phyloP scores from a whole-genome alignment of 2,329 filamentous ascomycete genomes.

The Juglanconis juglandina region DNA sequence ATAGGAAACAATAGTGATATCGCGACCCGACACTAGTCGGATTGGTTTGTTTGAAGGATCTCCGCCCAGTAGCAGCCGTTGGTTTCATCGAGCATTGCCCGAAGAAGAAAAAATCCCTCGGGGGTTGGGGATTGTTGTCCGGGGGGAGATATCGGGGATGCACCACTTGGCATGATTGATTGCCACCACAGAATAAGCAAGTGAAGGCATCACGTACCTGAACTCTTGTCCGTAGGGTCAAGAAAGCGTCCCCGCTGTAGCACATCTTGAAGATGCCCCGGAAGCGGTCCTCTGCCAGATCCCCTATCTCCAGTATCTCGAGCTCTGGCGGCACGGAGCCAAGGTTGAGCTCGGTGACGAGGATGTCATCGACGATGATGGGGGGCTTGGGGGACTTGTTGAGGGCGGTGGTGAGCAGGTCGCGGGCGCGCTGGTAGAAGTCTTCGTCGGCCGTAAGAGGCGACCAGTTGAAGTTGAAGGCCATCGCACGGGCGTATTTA shows the following conservation, averaged over 20 bases:
- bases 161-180: not conserved
- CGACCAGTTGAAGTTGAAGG: constrained; percentile 99
- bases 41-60: not conserved
- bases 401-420: constrained; percentile 88
- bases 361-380: constrained; percentile 98
- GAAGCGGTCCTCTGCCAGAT: constrained; percentile 94
- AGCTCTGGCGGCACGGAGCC: constrained; percentile 91
- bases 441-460: constrained; percentile 91
- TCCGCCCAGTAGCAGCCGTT: not conserved
- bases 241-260: constrained; percentile 89
- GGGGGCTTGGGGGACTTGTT: constrained; percentile 98
- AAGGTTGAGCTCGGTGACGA: constrained; percentile 95
- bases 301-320: constrained; percentile 96
- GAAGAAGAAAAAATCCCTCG: not conserved
- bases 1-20: constrained; percentile 1
- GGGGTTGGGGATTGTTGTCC: not conserved
- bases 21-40: constrained; percentile 13
- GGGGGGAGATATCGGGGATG: not conserved
- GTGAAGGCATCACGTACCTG: constrained; percentile 58
- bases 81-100: not conserved
- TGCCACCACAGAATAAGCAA: constrained; percentile 15
- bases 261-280: constrained; percentile 99
- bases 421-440: constrained; percentile 85
- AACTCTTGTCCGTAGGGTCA: constrained; percentile 92
- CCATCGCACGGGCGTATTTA: constrained; percentile 61